Conservation (phyloP, 345 rosid genomes). For the Psidium guajava region DNA sequence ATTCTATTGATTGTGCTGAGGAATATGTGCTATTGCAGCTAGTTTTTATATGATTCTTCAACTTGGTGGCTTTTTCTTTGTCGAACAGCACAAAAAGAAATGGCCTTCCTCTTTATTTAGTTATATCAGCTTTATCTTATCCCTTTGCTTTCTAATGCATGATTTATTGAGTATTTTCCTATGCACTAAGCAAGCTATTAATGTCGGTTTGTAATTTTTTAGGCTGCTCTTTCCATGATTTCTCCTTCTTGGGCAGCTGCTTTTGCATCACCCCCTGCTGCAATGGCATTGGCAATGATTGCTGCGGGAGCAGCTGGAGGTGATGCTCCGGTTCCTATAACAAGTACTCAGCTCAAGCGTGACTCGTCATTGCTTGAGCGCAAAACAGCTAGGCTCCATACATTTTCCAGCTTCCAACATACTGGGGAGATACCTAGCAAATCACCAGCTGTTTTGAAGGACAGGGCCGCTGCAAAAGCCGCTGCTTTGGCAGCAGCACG, state of each 20-base stretch:
- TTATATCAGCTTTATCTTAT: neutral
- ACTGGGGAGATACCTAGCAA: conserved; percentile 52
- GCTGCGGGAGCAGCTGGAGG: conserved; percentile 99
- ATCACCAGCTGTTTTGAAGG: conserved; percentile 63
- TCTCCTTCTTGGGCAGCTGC: conserved; percentile 99
- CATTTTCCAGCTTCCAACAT: conserved; percentile 93
- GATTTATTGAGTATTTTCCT: neutral
- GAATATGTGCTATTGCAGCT: neutral
- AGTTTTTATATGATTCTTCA: neutral
- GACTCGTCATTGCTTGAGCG: conserved; percentile 85
- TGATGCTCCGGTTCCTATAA: conserved; percentile 58
- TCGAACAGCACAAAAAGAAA: neutral
- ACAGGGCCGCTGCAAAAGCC: conserved; percentile 96
- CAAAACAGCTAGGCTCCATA: conserved; percentile 55
- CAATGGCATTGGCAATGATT: conserved; percentile 99
- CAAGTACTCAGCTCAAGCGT: conserved; percentile 57
- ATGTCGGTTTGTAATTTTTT: neutral
- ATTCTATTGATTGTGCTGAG: neutral
- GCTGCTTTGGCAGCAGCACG: conserved; percentile 99
- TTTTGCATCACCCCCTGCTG: conserved; percentile 99
- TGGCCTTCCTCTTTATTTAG: neutral
- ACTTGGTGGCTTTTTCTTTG: neutral
- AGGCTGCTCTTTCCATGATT: conserved; percentile 95
- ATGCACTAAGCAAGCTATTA: neutral
- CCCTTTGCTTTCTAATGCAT: neutral